These are phyloP conservation scores for Ilex asprella DNA, from an alignment of 257 asterid genomes.

Conservation along the genomic window DNA sequence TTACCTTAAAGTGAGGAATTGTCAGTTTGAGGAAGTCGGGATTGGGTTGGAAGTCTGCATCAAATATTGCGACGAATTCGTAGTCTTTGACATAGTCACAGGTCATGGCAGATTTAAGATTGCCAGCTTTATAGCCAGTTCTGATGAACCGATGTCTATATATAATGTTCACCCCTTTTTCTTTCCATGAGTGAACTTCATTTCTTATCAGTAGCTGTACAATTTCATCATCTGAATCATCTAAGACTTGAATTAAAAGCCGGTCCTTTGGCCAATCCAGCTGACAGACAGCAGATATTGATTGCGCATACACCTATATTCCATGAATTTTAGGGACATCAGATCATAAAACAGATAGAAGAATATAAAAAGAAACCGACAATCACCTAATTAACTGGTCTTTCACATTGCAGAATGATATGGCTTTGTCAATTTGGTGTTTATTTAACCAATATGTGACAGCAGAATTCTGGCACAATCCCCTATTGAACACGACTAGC, in stretches of 20 bases:
- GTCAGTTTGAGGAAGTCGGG: constrained; percentile 84
- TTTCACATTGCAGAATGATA: too few species aligned
- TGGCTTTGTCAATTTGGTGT: too few species aligned
- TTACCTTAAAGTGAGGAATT: constrained; percentile 91
- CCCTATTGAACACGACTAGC: too few species aligned
- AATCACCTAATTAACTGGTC: neutral
- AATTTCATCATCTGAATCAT: constrained; percentile 86
- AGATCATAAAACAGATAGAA: neutral
- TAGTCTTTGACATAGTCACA: constrained; percentile 81
- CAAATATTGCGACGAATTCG: constrained; percentile 79
- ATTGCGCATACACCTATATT: constrained; percentile 68
- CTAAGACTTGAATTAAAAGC: constrained; percentile 71
- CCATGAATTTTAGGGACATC: constrained; percentile 1
- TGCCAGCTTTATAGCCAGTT: constrained; percentile 95
- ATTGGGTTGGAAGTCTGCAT: constrained; percentile 83
- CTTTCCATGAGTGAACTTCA: constrained; percentile 71
- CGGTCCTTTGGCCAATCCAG: constrained; percentile 93
- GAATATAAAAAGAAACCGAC: neutral
- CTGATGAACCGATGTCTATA: constrained; percentile 76
- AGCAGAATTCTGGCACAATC: too few species aligned
- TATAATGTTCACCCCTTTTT: constrained; percentile 73
- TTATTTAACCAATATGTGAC: too few species aligned
- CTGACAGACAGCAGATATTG: constrained; percentile 82
- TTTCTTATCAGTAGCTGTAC: constrained; percentile 58
- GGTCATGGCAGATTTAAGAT: constrained; percentile 89